Base-by-base conservation (phyloP, 2,329 filamentous ascomycete species). In the Penicillium verrucosum region DNA sequence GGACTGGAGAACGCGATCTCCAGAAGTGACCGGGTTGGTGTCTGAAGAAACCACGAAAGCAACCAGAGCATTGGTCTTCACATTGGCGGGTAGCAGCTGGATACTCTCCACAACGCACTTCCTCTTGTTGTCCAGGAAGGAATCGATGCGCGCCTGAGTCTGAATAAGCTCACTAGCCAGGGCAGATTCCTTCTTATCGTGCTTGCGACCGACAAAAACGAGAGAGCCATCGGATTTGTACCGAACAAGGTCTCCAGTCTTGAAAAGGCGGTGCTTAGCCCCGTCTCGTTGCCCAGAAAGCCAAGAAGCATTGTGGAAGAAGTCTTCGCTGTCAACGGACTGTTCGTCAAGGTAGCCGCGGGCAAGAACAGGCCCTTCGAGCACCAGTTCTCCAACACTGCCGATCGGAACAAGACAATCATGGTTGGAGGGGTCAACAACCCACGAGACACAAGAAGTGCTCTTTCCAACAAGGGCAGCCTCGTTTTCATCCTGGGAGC, bases 321-420 rank as follows among this genome's bases (percentile, higher is more conserved):
- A 87, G 0, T 75, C 77, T 7, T 73, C 70, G 1, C 72, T 74
- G 0, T 81, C 83, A 1, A 21, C 9, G 65, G 80, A 81, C 0
- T 77, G 71, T 53, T 84, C 77, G 36, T 78, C 77, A n/a, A 85
- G 70, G 58, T 87, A 87, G 7, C 82, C 82, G 14, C 78, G 71
- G 4, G 82, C 82, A 0, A 87, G 79, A 29, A 82, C 76, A 0
- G 82, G 81, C 0, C 68, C 68, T 48, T 70, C 66, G 6, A 70
- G 47, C 1, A 63, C 25, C 7, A 68, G 18, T 45, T 68, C 66
- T 41, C 66, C 66, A 38, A 61, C 54, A 30, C 61, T 61, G 32
- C 75, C 75, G 12, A 79, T 65, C 0, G 77, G 71, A 12, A 71
- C 65, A 32, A 75, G 61, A 3, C 27, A 7, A 10, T 68, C 34